phyloP scores from a whole-genome alignment of 495 filamentous ascomycete species.

The Gamarada debralockiae region DNA sequence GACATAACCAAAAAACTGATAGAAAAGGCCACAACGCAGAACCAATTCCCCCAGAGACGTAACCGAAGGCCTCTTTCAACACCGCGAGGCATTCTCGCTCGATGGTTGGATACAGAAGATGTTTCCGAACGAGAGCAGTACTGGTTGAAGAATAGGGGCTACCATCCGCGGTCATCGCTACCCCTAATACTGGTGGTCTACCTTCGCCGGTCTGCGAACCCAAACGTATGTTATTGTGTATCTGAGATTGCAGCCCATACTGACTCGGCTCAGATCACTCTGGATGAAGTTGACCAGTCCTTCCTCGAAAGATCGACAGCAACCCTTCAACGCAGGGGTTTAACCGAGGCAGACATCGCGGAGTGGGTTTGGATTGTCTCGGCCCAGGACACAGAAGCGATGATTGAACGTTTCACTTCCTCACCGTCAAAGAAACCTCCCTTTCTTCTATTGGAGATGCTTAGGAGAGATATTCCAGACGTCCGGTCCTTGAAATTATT shows the following conservation, averaged over 20 bases:
- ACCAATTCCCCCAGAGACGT: too few relatives aligned
- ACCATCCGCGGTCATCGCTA: background rate
- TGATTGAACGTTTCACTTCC: constrained; percentile 13
- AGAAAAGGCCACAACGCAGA: too few relatives aligned
- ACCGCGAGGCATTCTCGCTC: background rate
- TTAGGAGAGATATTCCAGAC: constrained; percentile 8
- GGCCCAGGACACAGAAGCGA: constrained; percentile 3
- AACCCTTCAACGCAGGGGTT: background rate
- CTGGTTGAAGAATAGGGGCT: background rate
- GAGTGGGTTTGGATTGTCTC: constrained; percentile 21
- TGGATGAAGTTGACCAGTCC: background rate
- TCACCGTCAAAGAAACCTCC: background rate
- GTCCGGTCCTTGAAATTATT: constrained; percentile 10
- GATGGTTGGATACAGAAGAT: background rate
- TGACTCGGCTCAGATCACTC: background rate
- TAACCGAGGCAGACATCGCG: constrained; percentile 7
- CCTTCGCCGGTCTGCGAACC: background rate
- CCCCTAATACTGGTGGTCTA: background rate
- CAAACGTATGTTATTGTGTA: background rate
- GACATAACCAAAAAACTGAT: too few relatives aligned
- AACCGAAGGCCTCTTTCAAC: too few relatives aligned
- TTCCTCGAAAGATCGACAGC: background rate
- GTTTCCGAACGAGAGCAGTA: background rate
- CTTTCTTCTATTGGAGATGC: constrained; percentile 20
- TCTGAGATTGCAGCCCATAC: background rate